Conservation (phyloP, 2,329 filamentous ascomycete species). For the Epichloe scottii region DNA sequence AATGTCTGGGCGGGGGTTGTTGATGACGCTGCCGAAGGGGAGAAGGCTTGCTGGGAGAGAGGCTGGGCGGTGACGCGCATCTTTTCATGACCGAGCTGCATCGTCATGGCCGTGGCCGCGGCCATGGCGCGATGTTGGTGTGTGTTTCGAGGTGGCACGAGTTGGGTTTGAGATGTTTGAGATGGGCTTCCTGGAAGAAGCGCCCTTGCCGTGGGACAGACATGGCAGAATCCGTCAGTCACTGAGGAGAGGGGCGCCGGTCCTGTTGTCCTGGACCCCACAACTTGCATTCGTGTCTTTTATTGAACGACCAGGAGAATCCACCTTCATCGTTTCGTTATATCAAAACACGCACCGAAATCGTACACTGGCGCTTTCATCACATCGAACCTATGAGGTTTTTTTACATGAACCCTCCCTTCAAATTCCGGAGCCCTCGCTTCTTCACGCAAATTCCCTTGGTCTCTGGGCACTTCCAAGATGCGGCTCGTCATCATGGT, state of each 20-base stretch:
- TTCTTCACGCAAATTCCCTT: conserved; percentile 18
- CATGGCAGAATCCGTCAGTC: too few species aligned
- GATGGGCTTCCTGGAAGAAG: too few species aligned
- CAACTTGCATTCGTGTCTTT: too few species aligned
- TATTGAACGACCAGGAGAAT: too few species aligned
- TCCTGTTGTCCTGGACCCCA: conserved; percentile 4
- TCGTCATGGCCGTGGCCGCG: conserved; percentile 15
- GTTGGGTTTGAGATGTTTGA: too few species aligned
- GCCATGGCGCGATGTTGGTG: background rate
- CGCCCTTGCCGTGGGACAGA: too few species aligned
- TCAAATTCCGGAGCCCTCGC: too few species aligned
- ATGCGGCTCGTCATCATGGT: conserved; percentile 19
- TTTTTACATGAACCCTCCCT: too few species aligned
- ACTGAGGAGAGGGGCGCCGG: conserved; percentile 5
- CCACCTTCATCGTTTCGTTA: too few species aligned
- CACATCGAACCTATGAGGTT: background rate
- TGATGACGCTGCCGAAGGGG: conserved; percentile 74
- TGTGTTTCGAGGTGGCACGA: too few species aligned
- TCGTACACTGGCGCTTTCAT: background rate
- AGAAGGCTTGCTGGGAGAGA: conserved; percentile 59
- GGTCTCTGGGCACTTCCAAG: conserved; percentile 19
- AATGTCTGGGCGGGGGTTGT: conserved; percentile 53
- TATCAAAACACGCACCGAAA: too few species aligned
- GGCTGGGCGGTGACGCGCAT: conserved; percentile 42
- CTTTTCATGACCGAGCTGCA: conserved; percentile 12